These are phyloP conservation scores for Forsythia suspensa DNA, from an alignment of 257 asterid genomes.

Conservation along the genomic window DNA sequence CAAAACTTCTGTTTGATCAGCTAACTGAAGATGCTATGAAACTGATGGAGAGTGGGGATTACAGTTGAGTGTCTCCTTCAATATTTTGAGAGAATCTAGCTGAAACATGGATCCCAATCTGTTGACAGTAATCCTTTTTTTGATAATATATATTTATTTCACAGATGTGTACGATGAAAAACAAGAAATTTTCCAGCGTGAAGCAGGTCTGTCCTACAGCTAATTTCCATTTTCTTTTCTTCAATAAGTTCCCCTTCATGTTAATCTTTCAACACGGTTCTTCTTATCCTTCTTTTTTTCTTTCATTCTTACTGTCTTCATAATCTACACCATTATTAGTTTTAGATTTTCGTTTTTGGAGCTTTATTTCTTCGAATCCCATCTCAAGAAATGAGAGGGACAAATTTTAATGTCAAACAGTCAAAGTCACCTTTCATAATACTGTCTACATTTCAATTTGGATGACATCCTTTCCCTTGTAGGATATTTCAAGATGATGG, in stretches of 20 bases:
- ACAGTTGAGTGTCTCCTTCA: slow-evolving; percentile 54
- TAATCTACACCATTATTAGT: background rate
- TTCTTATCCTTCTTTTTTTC: slow-evolving; percentile 7
- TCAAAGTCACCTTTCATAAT: background rate
- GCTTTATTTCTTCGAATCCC: background rate
- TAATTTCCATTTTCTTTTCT: background rate
- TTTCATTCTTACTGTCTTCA: slow-evolving; percentile 3
- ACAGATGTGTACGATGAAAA: slow-evolving; percentile 93
- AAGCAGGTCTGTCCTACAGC: slow-evolving; percentile 69
- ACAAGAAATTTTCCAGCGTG: slow-evolving; percentile 81
- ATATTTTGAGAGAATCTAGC: background rate
- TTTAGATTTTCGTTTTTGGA: background rate
- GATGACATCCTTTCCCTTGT: background rate
- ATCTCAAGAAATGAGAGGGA: background rate
- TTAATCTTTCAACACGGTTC: background rate
- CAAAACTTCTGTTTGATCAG: slow-evolving; percentile 76
- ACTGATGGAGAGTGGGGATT: slow-evolving; percentile 92
- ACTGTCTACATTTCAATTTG: background rate
- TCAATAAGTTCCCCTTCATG: slow-evolving; percentile 3
- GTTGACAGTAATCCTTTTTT: background rate
- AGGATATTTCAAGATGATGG: background rate
- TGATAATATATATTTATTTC: slow-evolving; percentile 24
- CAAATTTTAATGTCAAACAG: background rate
- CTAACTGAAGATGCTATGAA: slow-evolving; percentile 96
- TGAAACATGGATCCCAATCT: slow-evolving; percentile 3